A percentile compares a stretch with the other conserved stretches of the same genome.
Evolutionary conservation across 768 basidiomycete genomes (phyloP).

Genomic region (Lactifluus rugatus): DNA sequence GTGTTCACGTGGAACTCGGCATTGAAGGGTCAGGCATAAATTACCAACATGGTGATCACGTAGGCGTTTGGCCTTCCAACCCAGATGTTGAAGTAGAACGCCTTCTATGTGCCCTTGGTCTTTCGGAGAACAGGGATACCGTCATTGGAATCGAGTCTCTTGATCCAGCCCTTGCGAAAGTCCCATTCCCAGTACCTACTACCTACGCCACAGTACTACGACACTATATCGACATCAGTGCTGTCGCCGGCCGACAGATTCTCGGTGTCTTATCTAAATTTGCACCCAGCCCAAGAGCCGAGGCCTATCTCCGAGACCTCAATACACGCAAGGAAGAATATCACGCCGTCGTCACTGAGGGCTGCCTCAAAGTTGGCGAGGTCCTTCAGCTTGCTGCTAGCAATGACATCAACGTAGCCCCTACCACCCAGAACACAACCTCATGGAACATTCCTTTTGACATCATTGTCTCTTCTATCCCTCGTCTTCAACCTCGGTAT

Average conservation of each 20-base stretch:
- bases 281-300: slow-evolving; percentile 73
- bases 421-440: slow-evolving; percentile 68
- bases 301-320: slow-evolving; percentile 60
- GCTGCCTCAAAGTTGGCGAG: slow-evolving; percentile 88
- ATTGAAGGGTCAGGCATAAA: slow-evolving; percentile 92
- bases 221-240: slow-evolving; percentile 95
- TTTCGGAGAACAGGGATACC: slow-evolving; percentile 68
- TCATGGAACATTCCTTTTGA: slow-evolving; percentile 93
- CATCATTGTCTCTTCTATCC: slow-evolving; percentile 86
- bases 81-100: slow-evolving; percentile 87
- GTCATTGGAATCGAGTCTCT: slow-evolving; percentile 93
- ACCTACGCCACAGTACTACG: slow-evolving; percentile 89
- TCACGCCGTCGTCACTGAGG: slow-evolving; percentile 59
- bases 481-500: slow-evolving; percentile 92
- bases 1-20: slow-evolving; percentile 88
- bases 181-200: slow-evolving; percentile 96
- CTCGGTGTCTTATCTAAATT: slow-evolving; percentile 81
- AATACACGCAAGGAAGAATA: slow-evolving; percentile 87
- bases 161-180: slow-evolving; percentile 95
- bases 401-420: slow-evolving; percentile 49
- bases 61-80: slow-evolving; percentile 96
- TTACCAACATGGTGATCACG: slow-evolving; percentile 98
- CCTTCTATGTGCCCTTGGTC: slow-evolving; percentile 75
- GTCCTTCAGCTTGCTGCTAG: slow-evolving; percentile 85
- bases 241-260: slow-evolving; percentile 89